Base-by-base conservation (phyloP, 306 rosid genomes). In the Sicyos edulis region DNA sequence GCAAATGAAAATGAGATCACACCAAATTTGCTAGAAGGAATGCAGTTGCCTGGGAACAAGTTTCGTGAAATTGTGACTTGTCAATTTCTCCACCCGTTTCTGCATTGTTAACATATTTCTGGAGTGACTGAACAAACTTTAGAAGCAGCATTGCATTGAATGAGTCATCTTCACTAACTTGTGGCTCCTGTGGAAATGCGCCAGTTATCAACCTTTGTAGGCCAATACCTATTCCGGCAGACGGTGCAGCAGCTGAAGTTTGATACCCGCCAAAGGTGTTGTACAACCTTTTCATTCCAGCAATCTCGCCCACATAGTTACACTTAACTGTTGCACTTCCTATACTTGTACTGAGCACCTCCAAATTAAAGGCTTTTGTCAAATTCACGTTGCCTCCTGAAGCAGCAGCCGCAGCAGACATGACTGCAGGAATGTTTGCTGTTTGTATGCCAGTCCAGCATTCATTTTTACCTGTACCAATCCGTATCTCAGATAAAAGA, bases 31-130 rank as follows among this genome's bases (percentile, higher is more conserved):
- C 87, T 72, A 93, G 75, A 73, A 93, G 96, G 67, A 93, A 86
- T 42, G 96, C 98, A 58, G 97, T 90, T 70, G 98, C 98, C 83
- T 90, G 96, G 57, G 98, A 93, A 87, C 98, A 93, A 74, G 88
- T 93, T 63, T 93, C 92, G n/a, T 84, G 98, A 78, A 93, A 93
- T 78, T 87, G 93, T 52, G 91, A 82, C 86, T 87, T 93, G 74
- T 90, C 90, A 76, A 90, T 86, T 75, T 82, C 93, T 76, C 86
- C 91, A 66, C 98, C 98, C 78, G 86, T 93, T 76, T 90, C 96
- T 22, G 98, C 93, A 49, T 70, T 75, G 83, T 85, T 93, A 77
- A 88, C 98, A 84, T 89, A 93, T 80, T 90, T 87, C 75, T 90
- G 98, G 75, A 90, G 98, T 66, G 86, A 82, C 70, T 87, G 88